Evolutionary conservation across 2,329 filamentous ascomycete species (phyloP), one percentile per base, ranked within the genome.

Genomic region (Celoporthe dispersa): DNA sequence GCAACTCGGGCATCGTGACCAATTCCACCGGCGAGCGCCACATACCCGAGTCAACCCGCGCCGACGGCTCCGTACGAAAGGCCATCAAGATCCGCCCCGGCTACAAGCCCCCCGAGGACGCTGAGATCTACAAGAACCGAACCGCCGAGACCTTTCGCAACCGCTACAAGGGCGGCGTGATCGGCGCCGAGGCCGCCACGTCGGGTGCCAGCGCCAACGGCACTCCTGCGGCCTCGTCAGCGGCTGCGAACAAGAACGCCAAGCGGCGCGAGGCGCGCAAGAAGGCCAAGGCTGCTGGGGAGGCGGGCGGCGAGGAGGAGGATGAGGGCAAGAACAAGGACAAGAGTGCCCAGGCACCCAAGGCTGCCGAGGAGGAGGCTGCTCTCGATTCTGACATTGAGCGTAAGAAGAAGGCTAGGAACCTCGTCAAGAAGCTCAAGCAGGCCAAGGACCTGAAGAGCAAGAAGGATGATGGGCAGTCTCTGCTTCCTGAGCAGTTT

Each of bases 81-180:
- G 95, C 97, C 77, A 98, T 98, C 78, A 93, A 93, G 77, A 94
- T 99, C 72, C 90, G 94, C 39, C 95, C 96, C 0, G 97, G 96
- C 67, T 99, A 98, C 81, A 90, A 91, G 44, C 97, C 96, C 1
- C 94, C 94, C 0, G 96, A 99, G 82, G 96, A 99, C 81, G 91
- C 98, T 73, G 94, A 98, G 78, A 86, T 97, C 61, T 99, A 99
- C 87, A 97, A 94, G 84, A 98, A 97, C 81, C 91, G 93, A 69
- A 94, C 91, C 1, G 94, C 94, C 64, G 92, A 96, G 79, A 90
- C 89, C 64, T 97, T 92, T 83, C 94, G 94, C 78, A 94, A 89
- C 75, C 90, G 93, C 66, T 37, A 69, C 48, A 72, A 70, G 68
- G 70, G 68, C 28, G 70, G 70, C 33, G 70, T 72, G 60, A 70